These are phyloP conservation scores for Drosera capensis DNA, from an alignment of 148 eudicot genomes.

Conservation along the genomic window DNA sequence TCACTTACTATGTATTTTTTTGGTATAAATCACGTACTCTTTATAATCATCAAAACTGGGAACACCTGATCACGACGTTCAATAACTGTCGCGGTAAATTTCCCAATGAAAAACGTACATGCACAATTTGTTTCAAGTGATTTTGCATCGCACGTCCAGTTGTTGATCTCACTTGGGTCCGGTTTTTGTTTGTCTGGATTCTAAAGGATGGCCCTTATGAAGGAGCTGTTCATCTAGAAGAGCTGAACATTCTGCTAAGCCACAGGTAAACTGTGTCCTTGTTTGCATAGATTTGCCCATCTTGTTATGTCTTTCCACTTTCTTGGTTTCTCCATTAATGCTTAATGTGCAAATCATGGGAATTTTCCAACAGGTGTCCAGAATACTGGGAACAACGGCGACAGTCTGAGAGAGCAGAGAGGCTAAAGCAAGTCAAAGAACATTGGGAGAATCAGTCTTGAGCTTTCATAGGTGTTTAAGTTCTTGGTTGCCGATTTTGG, in stretches of 20 bases:
- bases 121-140: too few species aligned
- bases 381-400: slow-evolving; percentile 89
- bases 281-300: slow-evolving; percentile 4
- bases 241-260: slow-evolving; percentile 58
- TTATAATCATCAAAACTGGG: too few species aligned
- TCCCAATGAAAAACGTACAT: too few species aligned
- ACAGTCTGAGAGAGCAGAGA: slow-evolving; percentile 50
- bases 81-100: too few species aligned
- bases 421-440: slow-evolving; percentile 61
- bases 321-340: background rate
- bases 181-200: slow-evolving; percentile 1
- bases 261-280: too few species aligned
- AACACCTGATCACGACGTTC: too few species aligned
- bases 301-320: background rate
- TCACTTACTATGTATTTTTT: too few species aligned
- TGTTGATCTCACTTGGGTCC: background rate
- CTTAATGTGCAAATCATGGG: background rate
- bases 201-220: slow-evolving; percentile 17
- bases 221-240: slow-evolving; percentile 62
- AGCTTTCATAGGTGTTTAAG: slow-evolving; percentile 52
- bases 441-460: slow-evolving; percentile 80
- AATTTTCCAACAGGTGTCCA: slow-evolving; percentile 40
- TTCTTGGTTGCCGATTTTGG: too few species aligned
- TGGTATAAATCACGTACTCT: too few species aligned
- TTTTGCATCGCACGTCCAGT: too few species aligned